phyloP scores from a whole-genome alignment of 2,329 filamentous ascomycete species.

The Epichloe baconii region DNA sequence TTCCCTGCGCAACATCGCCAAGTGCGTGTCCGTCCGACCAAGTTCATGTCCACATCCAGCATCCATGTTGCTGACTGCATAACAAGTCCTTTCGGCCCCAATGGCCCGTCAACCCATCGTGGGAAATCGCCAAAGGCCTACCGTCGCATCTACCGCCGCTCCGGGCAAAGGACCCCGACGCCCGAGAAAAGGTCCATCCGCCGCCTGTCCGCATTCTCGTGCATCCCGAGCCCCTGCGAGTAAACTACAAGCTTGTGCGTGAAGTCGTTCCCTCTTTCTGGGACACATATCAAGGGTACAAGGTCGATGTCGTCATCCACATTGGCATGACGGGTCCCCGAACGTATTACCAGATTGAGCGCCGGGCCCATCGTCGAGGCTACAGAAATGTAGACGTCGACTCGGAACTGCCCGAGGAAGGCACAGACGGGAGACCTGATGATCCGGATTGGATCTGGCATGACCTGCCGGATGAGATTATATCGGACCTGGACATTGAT shows the following conservation, averaged over 20 bases:
- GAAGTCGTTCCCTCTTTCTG: slow-evolving; percentile 51
- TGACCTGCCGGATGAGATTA: slow-evolving; percentile 40
- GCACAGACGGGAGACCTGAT: slow-evolving; percentile 30
- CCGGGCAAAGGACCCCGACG: slow-evolving; percentile 26
- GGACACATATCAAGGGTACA: slow-evolving; percentile 22
- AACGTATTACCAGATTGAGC: slow-evolving; percentile 57
- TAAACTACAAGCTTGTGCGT: slow-evolving; percentile 56
- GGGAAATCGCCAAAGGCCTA: slow-evolving; percentile 60
- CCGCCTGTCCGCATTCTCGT: slow-evolving; percentile 47
- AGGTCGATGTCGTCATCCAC: slow-evolving; percentile 57
- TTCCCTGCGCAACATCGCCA: not conserved
- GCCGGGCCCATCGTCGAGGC: slow-evolving; percentile 55
- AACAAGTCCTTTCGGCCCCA: slow-evolving; percentile 55
- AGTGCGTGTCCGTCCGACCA: not conserved
- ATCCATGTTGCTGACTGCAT: slow-evolving; percentile 8
- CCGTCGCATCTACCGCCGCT: slow-evolving; percentile 47
- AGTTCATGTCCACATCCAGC: not conserved
- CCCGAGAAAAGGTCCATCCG: slow-evolving; percentile 17
- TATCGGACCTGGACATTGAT: slow-evolving; percentile 43
- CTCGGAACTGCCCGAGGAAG: slow-evolving; percentile 41
- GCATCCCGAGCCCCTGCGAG: slow-evolving; percentile 54
- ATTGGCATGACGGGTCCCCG: slow-evolving; percentile 64
- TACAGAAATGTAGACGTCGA: slow-evolving; percentile 64
- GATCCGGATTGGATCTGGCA: slow-evolving; percentile 40
- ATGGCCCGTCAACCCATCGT: slow-evolving; percentile 66